A percentile compares a stretch with the other conserved stretches of the same genome.
Conservation (phyloP, 139 green algal genomes). For the Micractinium sp. region DNA sequence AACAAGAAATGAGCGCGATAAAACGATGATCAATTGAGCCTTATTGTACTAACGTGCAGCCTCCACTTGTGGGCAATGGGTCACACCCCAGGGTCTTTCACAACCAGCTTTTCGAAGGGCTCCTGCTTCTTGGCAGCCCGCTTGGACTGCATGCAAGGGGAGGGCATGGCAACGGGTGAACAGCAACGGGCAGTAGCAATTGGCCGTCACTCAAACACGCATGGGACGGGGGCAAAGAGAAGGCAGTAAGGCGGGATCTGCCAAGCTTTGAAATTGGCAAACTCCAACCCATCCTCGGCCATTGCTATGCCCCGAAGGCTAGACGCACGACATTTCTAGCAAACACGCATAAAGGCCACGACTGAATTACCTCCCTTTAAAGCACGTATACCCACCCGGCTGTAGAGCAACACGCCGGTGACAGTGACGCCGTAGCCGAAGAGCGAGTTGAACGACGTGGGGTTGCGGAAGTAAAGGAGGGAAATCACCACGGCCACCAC, state of each 20-base stretch:
- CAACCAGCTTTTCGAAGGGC: background rate
- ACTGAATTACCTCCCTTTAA: background rate
- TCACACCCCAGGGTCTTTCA: too few species aligned
- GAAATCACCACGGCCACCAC: conserved; percentile 87
- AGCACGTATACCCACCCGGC: background rate
- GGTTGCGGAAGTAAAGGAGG: conserved; percentile 91
- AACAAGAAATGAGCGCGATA: too few species aligned
- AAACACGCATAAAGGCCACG: background rate
- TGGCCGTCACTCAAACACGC: background rate
- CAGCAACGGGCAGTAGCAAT: background rate
- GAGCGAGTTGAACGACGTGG: conserved; percentile 60
- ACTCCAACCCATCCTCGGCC: too few species aligned
- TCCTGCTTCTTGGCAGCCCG: background rate
- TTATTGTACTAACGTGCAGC: too few species aligned
- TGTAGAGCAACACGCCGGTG: conserved; percentile 78
- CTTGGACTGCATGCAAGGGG: background rate
- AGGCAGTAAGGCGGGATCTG: background rate
- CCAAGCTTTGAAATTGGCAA: too few species aligned
- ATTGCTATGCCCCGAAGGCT: too few species aligned
- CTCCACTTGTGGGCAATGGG: too few species aligned
- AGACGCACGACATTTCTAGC: too few species aligned
- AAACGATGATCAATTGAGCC: too few species aligned
- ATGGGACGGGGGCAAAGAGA: background rate
- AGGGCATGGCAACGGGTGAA: background rate
- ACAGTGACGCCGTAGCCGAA: conserved; percentile 88